A percentile compares a stretch with the other conserved stretches of the same genome.
Conservation (phyloP, 2,329 filamentous ascomycete genomes). For the Aspergillus cejpii region DNA sequence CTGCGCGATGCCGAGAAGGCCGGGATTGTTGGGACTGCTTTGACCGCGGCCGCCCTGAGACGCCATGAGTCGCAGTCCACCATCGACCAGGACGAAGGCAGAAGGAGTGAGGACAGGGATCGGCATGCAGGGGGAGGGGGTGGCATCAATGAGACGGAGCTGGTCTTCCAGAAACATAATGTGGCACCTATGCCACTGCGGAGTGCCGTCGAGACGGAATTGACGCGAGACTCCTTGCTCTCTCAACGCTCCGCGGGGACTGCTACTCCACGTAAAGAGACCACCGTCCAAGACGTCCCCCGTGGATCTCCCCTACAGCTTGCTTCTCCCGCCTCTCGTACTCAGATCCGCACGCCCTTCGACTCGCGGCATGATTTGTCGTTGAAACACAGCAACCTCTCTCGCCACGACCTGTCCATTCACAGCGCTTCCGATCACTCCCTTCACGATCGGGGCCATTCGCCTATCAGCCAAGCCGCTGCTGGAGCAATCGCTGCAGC, state of each 20-base stretch:
- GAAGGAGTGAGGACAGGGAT: slow-evolving; percentile 31
- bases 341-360: slow-evolving; percentile 50
- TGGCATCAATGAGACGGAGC: slow-evolving; percentile 51
- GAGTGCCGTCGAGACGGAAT: slow-evolving; percentile 78
- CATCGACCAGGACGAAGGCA: slow-evolving; percentile 39
- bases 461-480: slow-evolving; percentile 28
- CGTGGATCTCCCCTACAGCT: slow-evolving; percentile 50
- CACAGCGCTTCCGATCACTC: slow-evolving; percentile 43
- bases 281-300: slow-evolving; percentile 58
- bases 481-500: slow-evolving; percentile 37
- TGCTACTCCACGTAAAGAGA: slow-evolving; percentile 57
- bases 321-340: slow-evolving; percentile 55
- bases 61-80: slow-evolving; percentile 60
- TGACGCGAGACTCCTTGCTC: slow-evolving; percentile 80
- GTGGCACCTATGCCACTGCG: slow-evolving; percentile 81
- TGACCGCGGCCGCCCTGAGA: slow-evolving; percentile 57
- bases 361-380: slow-evolving; percentile 52
- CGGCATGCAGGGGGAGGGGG: slow-evolving; percentile 39
- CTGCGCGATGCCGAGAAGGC: slow-evolving; percentile 51
- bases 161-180: slow-evolving; percentile 49
- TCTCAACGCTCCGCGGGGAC: slow-evolving; percentile 73
- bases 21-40: slow-evolving; percentile 49
- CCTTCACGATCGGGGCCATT: slow-evolving; percentile 35
- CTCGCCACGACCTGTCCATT: slow-evolving; percentile 46
- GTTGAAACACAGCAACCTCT: slow-evolving; percentile 57